These are phyloP conservation scores for Komagataea norvegica DNA, from an alignment of 1,139 yeast species.

Conservation along the genomic window DNA sequence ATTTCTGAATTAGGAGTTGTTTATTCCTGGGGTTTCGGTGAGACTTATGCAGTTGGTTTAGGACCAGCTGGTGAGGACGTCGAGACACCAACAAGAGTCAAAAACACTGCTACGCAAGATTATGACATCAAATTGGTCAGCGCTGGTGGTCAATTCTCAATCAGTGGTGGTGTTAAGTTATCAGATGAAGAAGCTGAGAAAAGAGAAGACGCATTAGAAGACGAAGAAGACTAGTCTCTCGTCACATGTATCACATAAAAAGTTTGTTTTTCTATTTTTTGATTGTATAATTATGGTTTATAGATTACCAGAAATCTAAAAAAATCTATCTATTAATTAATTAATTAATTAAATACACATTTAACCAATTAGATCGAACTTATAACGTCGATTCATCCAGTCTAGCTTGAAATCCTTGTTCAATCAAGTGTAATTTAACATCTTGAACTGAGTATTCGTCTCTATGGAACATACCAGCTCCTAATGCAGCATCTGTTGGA, in stretches of 20 bases:
- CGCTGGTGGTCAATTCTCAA: constrained; percentile 94
- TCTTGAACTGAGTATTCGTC: constrained; percentile 84
- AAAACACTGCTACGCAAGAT: constrained; percentile 85
- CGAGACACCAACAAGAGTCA: constrained; percentile 78
- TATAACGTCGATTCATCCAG: constrained; percentile 29
- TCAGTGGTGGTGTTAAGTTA: constrained; percentile 72
- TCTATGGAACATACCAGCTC: constrained; percentile 97
- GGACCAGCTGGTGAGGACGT: constrained; percentile 91
- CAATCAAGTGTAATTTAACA: constrained; percentile 63
- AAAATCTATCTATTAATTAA: not conserved
- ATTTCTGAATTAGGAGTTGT: constrained; percentile 78
- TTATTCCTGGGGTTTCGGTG: constrained; percentile 97
- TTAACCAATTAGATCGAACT: not conserved
- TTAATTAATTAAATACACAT: not conserved
- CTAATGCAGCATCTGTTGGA: constrained; percentile 90
- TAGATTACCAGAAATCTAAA: too few species aligned
- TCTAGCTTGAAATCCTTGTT: constrained; percentile 50
- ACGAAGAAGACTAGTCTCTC: constrained; percentile 23
- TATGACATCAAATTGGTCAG: constrained; percentile 68
- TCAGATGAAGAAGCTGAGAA: constrained; percentile 60
- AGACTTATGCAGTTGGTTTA: constrained; percentile 91
- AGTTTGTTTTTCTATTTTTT: not conserved
- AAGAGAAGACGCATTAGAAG: constrained; percentile 46
- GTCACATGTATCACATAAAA: not conserved
- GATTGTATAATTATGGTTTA: constrained; percentile 1